Conservation (phyloP, 2,329 filamentous ascomycete genomes). For the Grosmannia penicillata region DNA sequence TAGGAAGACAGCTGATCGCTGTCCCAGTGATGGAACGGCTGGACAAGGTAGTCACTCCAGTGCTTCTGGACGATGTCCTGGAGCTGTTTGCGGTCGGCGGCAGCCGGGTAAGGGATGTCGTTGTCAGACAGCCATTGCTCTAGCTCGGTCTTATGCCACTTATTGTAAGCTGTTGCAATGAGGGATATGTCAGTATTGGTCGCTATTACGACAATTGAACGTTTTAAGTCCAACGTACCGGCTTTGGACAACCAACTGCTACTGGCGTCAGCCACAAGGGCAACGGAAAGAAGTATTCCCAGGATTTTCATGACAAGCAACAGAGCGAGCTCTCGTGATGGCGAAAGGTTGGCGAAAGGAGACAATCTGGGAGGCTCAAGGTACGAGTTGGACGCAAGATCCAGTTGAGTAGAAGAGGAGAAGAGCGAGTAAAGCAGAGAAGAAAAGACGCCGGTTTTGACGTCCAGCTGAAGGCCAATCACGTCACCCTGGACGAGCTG, state of each 20-base stretch:
- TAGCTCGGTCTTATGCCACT: constrained; percentile 96
- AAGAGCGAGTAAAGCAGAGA: no score
- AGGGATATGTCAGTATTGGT: neutral
- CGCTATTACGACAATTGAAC: no score
- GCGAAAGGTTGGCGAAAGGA: no score
- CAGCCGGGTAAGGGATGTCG: constrained; percentile 76
- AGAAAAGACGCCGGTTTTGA: no score
- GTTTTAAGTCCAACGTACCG: constrained; percentile 52
- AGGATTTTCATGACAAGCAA: constrained; percentile 69
- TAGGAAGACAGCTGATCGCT: constrained; percentile 51
- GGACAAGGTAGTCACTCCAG: constrained; percentile 66
- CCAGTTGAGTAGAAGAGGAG: no score
- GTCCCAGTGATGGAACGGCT: constrained; percentile 68
- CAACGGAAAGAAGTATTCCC: constrained; percentile 52
- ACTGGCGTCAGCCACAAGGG: constrained; percentile 60
- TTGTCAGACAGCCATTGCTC: constrained; percentile 94
- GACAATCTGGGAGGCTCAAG: no score
- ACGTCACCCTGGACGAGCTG: no score
- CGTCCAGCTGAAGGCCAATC: no score
- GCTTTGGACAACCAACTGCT: constrained; percentile 79
- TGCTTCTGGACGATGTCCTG: constrained; percentile 78
- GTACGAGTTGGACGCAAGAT: no score
- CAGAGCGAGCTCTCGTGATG: no score
- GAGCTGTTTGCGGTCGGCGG: constrained; percentile 88
- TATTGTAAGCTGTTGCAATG: constrained; percentile 66